A percentile compares a stretch with the other conserved stretches of the same genome.
phyloP scores from a whole-genome alignment of 441 rosid species.

The Daphne laureola region DNA sequence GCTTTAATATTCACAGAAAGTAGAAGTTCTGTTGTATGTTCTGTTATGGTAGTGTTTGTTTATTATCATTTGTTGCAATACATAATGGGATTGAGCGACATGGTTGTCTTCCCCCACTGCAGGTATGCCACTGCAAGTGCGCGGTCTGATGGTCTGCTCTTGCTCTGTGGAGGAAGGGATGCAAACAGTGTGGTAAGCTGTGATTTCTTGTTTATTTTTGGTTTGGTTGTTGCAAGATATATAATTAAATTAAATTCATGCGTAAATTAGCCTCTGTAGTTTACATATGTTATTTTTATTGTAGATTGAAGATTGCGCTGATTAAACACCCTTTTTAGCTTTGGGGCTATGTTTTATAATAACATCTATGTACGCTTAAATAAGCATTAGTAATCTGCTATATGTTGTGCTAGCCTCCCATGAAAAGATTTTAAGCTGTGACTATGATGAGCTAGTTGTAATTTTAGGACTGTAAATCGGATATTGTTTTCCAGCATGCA shows the following conservation, averaged over 20 bases:
- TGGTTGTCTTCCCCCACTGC: conserved; percentile 11
- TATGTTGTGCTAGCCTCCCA: too few relatives aligned
- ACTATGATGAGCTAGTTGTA: too few relatives aligned
- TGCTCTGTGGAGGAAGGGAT: conserved; percentile 99
- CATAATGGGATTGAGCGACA: conserved; percentile 9
- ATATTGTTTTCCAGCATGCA: too few relatives aligned
- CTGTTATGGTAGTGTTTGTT: conserved; percentile 2
- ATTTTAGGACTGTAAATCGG: too few relatives aligned
- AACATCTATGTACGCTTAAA: too few relatives aligned
- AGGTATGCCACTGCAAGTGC: conserved; percentile 99
- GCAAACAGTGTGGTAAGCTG: conserved; percentile 85
- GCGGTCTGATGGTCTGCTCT: conserved; percentile 95
- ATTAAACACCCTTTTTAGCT: too few relatives aligned
- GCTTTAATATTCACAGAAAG: not conserved
- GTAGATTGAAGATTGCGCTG: too few relatives aligned
- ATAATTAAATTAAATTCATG: not conserved
- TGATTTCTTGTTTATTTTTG: conserved; percentile 7
- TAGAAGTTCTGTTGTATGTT: not conserved
- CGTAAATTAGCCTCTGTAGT: too few relatives aligned
- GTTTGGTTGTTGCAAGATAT: not conserved
- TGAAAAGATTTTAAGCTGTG: too few relatives aligned
- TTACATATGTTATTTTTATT: too few relatives aligned
- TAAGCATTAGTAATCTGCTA: too few relatives aligned
- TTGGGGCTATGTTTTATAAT: too few relatives aligned
- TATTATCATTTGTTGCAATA: not conserved